Conservation (phyloP, 306 rosid species). For the Quercus robur region DNA sequence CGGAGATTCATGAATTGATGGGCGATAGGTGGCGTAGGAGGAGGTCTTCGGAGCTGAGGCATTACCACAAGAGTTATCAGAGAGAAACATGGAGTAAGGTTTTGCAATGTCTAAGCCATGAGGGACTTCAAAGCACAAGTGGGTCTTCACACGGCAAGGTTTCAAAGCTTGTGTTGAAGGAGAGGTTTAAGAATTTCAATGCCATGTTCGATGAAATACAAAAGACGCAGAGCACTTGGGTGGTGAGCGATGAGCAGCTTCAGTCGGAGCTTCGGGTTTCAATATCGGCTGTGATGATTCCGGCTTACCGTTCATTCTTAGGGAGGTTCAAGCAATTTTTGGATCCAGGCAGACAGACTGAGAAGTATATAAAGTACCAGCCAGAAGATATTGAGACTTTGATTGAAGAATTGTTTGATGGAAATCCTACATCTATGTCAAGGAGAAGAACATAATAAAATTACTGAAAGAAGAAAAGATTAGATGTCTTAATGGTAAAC, state of each 20-base stretch:
- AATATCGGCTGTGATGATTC: slow-evolving; percentile 65
- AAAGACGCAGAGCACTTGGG: slow-evolving; percentile 75
- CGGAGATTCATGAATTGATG: slow-evolving; percentile 50
- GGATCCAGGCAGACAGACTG: slow-evolving; percentile 49
- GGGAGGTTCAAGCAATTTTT: slow-evolving; percentile 73
- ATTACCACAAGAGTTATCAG: slow-evolving; percentile 67
- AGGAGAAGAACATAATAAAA: slow-evolving; percentile 29
- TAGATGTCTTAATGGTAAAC: too few relatives aligned
- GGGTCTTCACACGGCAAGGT: slow-evolving; percentile 40
- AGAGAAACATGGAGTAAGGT: slow-evolving; percentile 77
- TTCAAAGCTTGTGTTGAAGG: slow-evolving; percentile 56
- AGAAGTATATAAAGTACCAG: slow-evolving; percentile 72
- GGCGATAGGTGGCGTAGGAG: slow-evolving; percentile 75
- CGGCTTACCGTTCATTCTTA: slow-evolving; percentile 66
- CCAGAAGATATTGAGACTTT: slow-evolving; percentile 76
- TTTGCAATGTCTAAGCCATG: slow-evolving; percentile 55
- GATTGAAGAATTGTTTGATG: slow-evolving; percentile 68
- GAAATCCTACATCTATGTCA: slow-evolving; percentile 41
- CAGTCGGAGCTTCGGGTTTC: slow-evolving; percentile 77
- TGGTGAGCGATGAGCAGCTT: slow-evolving; percentile 77
- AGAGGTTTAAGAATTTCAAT: slow-evolving; percentile 68
- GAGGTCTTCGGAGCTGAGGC: slow-evolving; percentile 48
- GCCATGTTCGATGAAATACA: slow-evolving; percentile 71
- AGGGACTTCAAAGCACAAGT: slow-evolving; percentile 32
- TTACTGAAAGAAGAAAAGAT: not conserved